Evolutionary conservation across 2,329 filamentous ascomycete genomes (phyloP).

Genomic region (Stagonosporopsis rhizophila): DNA sequence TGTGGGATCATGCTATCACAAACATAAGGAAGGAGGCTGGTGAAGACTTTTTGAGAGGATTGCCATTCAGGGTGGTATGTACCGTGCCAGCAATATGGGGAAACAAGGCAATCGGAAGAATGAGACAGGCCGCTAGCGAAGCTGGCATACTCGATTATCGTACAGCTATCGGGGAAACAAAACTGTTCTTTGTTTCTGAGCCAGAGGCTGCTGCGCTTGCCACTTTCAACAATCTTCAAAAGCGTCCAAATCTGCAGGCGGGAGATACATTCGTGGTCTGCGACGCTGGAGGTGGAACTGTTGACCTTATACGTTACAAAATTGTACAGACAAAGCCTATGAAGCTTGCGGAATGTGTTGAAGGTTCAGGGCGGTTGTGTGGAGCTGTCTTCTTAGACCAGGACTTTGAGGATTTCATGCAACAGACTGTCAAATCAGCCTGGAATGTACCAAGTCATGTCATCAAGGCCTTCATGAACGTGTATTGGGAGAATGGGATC

Average conservation of each 20-base stretch:
- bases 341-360: conserved; percentile 19
- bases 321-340: conserved; percentile 19
- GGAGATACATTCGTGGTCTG: conserved; percentile 30
- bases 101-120: conserved; percentile 1
- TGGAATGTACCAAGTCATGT: conserved; percentile 16
- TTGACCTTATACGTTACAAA: conserved; percentile 35
- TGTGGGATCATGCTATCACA: background rate
- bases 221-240: conserved; percentile 25
- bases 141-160: conserved; percentile 13
- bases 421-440: background rate
- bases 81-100: background rate
- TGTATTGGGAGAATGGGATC: conserved; percentile 31
- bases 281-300: conserved; percentile 33
- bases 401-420: conserved; percentile 19
- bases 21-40: background rate
- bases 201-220: conserved; percentile 33
- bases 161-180: background rate
- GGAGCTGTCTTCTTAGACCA: conserved; percentile 28
- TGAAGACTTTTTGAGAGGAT: background rate
- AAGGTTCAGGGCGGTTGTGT: conserved; percentile 20
- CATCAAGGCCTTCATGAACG: conserved; percentile 28
- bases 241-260: conserved; percentile 15
- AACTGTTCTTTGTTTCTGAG: conserved; percentile 18
- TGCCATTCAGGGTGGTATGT: background rate
- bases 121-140: conserved; percentile 4